Conservation (phyloP, 306 rosid genomes). For the Sindora glabra region DNA sequence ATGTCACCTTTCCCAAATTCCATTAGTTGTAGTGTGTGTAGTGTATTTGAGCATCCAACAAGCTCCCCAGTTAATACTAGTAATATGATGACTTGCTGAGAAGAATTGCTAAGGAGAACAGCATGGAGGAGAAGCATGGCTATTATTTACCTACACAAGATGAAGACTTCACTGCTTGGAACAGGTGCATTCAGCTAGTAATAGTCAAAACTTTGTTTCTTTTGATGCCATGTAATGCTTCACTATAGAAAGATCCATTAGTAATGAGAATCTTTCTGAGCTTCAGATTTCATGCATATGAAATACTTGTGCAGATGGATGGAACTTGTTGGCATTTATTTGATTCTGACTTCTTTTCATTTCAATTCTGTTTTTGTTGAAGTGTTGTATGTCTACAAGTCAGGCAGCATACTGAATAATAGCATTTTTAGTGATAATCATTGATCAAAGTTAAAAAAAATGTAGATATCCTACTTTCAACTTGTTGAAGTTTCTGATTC, state of each 20-base stretch:
- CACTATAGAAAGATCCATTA: no score
- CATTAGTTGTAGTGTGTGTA: conserved; percentile 25
- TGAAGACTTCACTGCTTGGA: conserved; percentile 92
- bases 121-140: conserved; percentile 42
- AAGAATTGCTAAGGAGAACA: conserved; percentile 51
- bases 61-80: conserved; percentile 24
- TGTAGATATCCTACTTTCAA: not conserved
- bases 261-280: no score
- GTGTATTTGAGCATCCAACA: conserved; percentile 23
- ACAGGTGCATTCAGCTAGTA: conserved; percentile 55
- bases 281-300: no score
- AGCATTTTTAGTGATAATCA: no score
- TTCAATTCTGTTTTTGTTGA: no score
- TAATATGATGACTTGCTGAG: no score
- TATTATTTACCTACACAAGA: conserved; percentile 51
- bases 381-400: no score
- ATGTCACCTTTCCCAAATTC: conserved; percentile 26
- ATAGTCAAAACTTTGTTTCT: conserved; percentile 3
- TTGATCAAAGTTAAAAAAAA: no score
- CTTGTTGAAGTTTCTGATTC: not conserved
- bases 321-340: no score
- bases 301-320: no score
- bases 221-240: conserved; percentile 3
- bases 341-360: no score
- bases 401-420: no score